Evolutionary conservation across 116 monocot genomes (phyloP).

Genomic region (Trichopus zeylanicus): DNA sequence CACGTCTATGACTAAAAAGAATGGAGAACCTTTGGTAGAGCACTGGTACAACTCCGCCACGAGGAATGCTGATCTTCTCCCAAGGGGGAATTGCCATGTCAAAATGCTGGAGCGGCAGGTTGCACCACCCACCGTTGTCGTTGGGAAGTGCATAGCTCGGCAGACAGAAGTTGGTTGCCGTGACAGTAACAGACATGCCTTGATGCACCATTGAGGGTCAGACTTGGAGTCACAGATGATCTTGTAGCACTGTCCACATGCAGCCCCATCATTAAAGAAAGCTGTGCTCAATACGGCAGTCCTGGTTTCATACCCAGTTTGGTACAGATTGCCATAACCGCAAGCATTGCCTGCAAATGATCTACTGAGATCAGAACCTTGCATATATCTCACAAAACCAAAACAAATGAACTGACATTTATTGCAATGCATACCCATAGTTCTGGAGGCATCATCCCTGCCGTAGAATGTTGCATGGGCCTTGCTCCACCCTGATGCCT

Average conservation of each 20-base stretch:
- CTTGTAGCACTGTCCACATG: conserved; percentile 68
- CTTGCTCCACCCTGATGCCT: conserved; percentile 48
- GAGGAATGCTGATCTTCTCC: conserved; percentile 62
- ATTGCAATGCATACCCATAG: conserved; percentile 43
- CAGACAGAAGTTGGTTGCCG: conserved; percentile 62
- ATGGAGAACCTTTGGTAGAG: conserved; percentile 31
- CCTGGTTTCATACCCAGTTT: conserved; percentile 47
- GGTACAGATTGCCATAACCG: conserved; percentile 62
- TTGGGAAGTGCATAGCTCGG: conserved; percentile 43
- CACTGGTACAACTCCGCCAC: conserved; percentile 53
- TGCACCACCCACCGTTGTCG: conserved; percentile 83
- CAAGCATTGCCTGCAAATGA: conserved; percentile 62
- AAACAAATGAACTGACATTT: neutral
- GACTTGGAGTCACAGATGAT: conserved; percentile 31
- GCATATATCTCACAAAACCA: neutral
- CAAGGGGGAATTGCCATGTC: conserved; percentile 82
- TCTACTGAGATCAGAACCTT: conserved; percentile 4
- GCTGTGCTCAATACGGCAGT: conserved; percentile 70
- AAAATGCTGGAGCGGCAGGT: conserved; percentile 70
- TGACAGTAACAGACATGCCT: conserved; percentile 43
- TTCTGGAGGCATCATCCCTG: conserved; percentile 63
- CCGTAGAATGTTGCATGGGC: conserved; percentile 74
- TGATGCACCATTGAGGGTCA: conserved; percentile 45
- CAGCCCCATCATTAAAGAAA: conserved; percentile 51
- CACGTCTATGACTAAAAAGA: neutral